Conservation (phyloP, 441 rosid genomes). For the Manihot esculenta region DNA sequence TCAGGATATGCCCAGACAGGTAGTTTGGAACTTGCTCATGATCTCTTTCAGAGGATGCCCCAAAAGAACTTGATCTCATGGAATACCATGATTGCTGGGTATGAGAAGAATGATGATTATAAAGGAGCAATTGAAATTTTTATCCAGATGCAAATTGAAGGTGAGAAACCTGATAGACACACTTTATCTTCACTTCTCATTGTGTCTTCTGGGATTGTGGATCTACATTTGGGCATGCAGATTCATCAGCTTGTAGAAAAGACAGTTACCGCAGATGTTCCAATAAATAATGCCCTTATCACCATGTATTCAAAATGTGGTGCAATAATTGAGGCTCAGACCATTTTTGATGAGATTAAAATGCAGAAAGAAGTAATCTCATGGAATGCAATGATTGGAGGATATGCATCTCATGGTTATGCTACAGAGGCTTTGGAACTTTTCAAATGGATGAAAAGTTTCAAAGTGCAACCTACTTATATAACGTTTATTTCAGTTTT, state of each 20-base stretch:
- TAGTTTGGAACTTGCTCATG: slow-evolving; percentile 37
- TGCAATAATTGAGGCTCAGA: slow-evolving; percentile 43
- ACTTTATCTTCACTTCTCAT: slow-evolving; percentile 62
- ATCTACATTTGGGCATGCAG: slow-evolving; percentile 57
- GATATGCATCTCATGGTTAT: slow-evolving; percentile 64
- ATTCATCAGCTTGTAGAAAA: slow-evolving; percentile 59
- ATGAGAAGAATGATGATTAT: slow-evolving; percentile 48
- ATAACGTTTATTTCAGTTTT: slow-evolving; percentile 64
- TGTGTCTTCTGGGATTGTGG: slow-evolving; percentile 51
- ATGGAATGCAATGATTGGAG: slow-evolving; percentile 82
- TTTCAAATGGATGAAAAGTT: slow-evolving; percentile 45
- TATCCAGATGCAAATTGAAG: slow-evolving; percentile 47
- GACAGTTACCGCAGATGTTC: slow-evolving; percentile 51
- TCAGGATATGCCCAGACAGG: slow-evolving; percentile 51
- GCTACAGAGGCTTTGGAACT: slow-evolving; percentile 52
- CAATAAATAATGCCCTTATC: slow-evolving; percentile 55
- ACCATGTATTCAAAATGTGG: slow-evolving; percentile 75
- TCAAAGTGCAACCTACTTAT: slow-evolving; percentile 45
- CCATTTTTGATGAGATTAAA: slow-evolving; percentile 45
- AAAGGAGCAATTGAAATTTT: slow-evolving; percentile 51
- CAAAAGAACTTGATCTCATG: slow-evolving; percentile 54
- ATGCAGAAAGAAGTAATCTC: slow-evolving; percentile 51
- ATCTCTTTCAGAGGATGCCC: slow-evolving; percentile 51
- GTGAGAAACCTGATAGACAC: slow-evolving; percentile 63
- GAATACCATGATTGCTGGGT: slow-evolving; percentile 66